A percentile compares a stretch with the other conserved stretches of the same genome.
Evolutionary conservation across 371 early-diverging fungal genomes (phyloP).

Genomic region (Chytridiales sp.): DNA sequence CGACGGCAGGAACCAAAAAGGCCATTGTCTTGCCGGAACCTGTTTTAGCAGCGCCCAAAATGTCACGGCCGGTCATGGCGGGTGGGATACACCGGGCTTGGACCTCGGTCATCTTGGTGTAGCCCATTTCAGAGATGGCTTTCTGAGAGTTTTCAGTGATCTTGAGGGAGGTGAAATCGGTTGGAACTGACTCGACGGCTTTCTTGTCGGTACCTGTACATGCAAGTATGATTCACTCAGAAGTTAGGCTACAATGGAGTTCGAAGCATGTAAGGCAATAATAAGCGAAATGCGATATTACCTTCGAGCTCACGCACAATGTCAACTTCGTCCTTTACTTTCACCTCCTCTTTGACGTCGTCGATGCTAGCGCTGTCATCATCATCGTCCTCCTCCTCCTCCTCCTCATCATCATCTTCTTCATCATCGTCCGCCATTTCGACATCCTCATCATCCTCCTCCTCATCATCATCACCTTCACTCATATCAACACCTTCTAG

Average conservation of each 20-base stretch:
- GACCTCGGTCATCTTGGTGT: constrained; percentile 95
- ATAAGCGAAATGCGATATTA: neutral
- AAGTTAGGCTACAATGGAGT: too few relatives aligned
- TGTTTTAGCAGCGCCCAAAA: constrained; percentile 98
- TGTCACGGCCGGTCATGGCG: constrained; percentile 93
- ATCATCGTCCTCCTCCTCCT: constrained; percentile 31
- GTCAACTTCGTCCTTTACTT: neutral
- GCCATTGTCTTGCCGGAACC: constrained; percentile 76
- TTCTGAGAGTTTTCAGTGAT: constrained; percentile 54
- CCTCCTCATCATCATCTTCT: constrained; percentile 32
- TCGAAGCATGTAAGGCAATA: neutral
- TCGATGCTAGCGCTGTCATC: constrained; percentile 18
- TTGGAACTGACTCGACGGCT: constrained; percentile 16
- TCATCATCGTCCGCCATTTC: constrained; percentile 39
- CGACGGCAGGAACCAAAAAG: constrained; percentile 96
- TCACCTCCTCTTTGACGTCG: constrained; percentile 1
- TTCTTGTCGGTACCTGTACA: neutral
- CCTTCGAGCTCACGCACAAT: constrained; percentile 18
- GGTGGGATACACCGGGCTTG: constrained; percentile 96
- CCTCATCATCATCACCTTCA: constrained; percentile 29
- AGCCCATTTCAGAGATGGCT: constrained; percentile 91
- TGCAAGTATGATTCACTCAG: neutral
- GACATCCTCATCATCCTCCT: constrained; percentile 31
- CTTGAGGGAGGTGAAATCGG: constrained; percentile 40
- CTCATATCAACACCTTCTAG: neutral